Evolutionary conservation across 805 yeast genomes (phyloP).

Genomic region (Ogataea salicorniae): DNA sequence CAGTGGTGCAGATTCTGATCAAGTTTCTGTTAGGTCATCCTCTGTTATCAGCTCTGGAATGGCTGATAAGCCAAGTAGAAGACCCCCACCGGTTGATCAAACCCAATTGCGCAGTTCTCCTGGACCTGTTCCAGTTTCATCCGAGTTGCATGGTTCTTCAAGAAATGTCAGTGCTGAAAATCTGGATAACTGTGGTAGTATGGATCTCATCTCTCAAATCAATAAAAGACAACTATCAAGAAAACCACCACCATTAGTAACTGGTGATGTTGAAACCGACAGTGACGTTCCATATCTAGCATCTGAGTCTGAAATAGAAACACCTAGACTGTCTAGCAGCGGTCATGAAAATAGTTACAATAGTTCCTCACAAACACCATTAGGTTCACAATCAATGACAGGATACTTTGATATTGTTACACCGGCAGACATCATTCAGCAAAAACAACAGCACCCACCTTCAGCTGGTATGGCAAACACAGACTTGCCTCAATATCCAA

Average conservation of each 20-base stretch:
- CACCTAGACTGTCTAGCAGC: neutral
- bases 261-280: neutral
- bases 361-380: neutral
- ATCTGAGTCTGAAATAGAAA: slow-evolving; percentile 7
- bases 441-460: neutral
- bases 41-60: neutral
- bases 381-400: no score
- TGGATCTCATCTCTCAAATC: no score
- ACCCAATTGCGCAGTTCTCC: neutral
- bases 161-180: slow-evolving; percentile 1
- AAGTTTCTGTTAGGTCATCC: neutral
- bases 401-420: no score
- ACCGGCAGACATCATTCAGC: no score
- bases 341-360: neutral
- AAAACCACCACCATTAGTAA: slow-evolving; percentile 14
- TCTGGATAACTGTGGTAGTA: neutral
- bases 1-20: neutral
- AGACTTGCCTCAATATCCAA: slow-evolving; percentile 20
- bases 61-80: slow-evolving; percentile 2
- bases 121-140: neutral
- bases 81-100: slow-evolving; percentile 15
- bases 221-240: slow-evolving; percentile 1
- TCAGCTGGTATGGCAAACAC: neutral
- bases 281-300: slow-evolving; percentile 1
- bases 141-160: no score